These are phyloP conservation scores for Pichia sp. DNA, from an alignment of 1,139 yeast species.

Conservation along the genomic window DNA sequence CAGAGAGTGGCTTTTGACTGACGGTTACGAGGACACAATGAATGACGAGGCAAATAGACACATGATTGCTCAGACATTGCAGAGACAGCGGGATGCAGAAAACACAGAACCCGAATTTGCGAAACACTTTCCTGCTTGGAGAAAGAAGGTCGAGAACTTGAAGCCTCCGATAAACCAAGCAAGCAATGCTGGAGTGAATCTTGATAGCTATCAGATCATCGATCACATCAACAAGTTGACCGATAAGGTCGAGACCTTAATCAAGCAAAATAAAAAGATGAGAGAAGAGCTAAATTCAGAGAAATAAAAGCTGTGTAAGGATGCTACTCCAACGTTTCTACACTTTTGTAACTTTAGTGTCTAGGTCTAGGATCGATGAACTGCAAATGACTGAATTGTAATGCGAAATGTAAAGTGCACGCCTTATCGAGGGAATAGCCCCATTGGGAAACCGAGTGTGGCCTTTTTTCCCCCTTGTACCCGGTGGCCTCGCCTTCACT, in stretches of 20 bases:
- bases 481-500: not conserved
- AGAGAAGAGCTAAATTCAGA: conserved; percentile 20
- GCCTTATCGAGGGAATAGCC: not conserved
- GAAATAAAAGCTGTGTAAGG: not conserved
- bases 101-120: conserved; percentile 66
- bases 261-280: conserved; percentile 41
- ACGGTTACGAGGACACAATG: conserved; percentile 57
- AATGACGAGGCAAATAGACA: conserved; percentile 31
- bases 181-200: conserved; percentile 52
- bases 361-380: too few species aligned
- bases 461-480: not conserved
- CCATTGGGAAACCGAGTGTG: not conserved
- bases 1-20: conserved; percentile 78
- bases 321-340: too few species aligned
- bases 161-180: conserved; percentile 60
- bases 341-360: not conserved
- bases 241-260: conserved; percentile 38
- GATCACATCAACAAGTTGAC: conserved; percentile 45
- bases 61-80: conserved; percentile 34
- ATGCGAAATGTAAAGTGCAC: too few species aligned
- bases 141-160: conserved; percentile 39
- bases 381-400: too few species aligned
- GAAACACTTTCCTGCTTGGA: conserved; percentile 48
- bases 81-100: conserved; percentile 59
- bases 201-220: conserved; percentile 61